Evolutionary conservation across 768 basidiomycete species (phyloP).

Genomic region (Phaffia tasmanica): DNA sequence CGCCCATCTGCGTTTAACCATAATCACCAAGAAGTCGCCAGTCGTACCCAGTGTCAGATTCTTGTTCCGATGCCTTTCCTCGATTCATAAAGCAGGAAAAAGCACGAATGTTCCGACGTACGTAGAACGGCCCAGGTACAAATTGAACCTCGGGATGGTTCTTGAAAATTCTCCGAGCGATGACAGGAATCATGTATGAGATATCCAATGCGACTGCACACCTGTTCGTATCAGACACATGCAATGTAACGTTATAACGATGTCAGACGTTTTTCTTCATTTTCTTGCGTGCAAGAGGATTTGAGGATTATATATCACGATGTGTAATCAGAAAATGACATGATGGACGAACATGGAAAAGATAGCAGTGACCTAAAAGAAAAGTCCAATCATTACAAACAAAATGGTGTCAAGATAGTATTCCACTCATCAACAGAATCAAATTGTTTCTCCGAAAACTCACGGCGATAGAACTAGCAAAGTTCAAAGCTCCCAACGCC

Average conservation of each 20-base stretch:
- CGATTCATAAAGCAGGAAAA: not conserved
- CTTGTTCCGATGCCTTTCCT: no score
- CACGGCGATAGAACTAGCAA: slow-evolving; percentile 61
- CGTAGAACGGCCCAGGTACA: slow-evolving; percentile 75
- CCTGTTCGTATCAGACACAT: slow-evolving; percentile 10
- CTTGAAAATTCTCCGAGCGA: slow-evolving; percentile 53
- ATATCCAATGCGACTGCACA: slow-evolving; percentile 44
- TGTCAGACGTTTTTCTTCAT: no score
- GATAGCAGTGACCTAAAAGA: slow-evolving; percentile 49
- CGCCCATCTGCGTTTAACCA: not conserved
- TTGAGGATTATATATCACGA: not conserved
- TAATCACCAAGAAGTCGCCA: slow-evolving; percentile 14
- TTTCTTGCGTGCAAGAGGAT: slow-evolving; percentile 17
- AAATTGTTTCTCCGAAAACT: not conserved
- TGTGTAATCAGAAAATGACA: no score
- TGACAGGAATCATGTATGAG: slow-evolving; percentile 73
- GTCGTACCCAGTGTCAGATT: no score
- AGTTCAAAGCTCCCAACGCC: slow-evolving; percentile 52
- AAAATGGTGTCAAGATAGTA: not conserved
- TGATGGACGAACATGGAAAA: slow-evolving; percentile 60
- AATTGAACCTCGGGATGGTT: slow-evolving; percentile 73
- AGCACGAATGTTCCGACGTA: slow-evolving; percentile 43
- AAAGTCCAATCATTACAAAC: not conserved
- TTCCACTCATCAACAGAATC: no score
- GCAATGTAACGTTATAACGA: no score